Evolutionary conservation across 2,329 filamentous ascomycete genomes (phyloP).

Genomic region (Neonectria sp.): DNA sequence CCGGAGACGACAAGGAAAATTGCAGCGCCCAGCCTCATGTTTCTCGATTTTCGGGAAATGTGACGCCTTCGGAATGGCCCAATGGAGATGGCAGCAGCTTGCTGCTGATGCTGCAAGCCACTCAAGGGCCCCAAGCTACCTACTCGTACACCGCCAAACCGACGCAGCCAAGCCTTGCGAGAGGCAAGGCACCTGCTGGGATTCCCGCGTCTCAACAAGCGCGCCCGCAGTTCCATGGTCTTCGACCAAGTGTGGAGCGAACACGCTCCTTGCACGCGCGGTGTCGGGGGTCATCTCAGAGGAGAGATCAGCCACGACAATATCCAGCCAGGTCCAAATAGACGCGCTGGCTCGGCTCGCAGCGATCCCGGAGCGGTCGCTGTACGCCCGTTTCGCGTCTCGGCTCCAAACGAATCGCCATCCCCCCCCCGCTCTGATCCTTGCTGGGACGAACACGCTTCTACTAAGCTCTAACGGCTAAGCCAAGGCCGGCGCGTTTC

Average conservation of each 20-base stretch:
- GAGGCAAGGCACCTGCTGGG: constrained; percentile 5
- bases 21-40: not conserved
- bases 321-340: constrained; percentile 8
- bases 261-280: constrained; percentile 1
- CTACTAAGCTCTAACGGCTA: constrained; percentile 6
- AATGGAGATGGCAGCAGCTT: constrained; percentile 2
- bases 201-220: constrained; percentile 32
- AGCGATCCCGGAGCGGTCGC: constrained; percentile 3
- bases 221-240: constrained; percentile 23
- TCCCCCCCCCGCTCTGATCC: constrained; percentile 34
- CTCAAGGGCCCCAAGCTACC: constrained; percentile 8
- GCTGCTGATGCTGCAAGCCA: constrained; percentile 2
- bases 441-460: constrained; percentile 30
- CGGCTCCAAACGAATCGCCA: not conserved
- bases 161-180: constrained; percentile 12
- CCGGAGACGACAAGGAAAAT: not conserved
- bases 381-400: constrained; percentile 10
- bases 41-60: not conserved
- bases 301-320: not conserved
- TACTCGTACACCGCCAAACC: constrained; percentile 13
- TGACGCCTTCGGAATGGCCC: not conserved
- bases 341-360: constrained; percentile 22
- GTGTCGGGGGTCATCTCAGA: not conserved
- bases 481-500: constrained; percentile 11
- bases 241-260: constrained; percentile 26